These are phyloP conservation scores for Scedosporium aurantiacum DNA, from an alignment of 2,329 filamentous ascomycete genomes.

Conservation along the genomic window DNA sequence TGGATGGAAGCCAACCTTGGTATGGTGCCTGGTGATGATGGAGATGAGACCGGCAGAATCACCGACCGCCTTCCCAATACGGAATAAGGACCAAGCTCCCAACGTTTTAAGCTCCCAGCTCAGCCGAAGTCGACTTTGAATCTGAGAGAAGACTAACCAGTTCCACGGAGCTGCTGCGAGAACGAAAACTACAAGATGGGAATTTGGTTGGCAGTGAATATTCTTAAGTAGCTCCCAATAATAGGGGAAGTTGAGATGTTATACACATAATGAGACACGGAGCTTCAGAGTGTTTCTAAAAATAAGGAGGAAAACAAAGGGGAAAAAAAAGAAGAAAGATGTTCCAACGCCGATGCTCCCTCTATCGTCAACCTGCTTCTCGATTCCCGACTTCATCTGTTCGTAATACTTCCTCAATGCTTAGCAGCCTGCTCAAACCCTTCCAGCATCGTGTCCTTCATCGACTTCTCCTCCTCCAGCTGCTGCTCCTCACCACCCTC, in stretches of 20 bases:
- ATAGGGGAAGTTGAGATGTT: constrained; percentile 6
- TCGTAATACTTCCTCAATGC: constrained; percentile 9
- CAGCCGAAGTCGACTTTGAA: too few relatives aligned
- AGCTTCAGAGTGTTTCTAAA: not conserved
- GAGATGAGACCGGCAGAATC: not conserved
- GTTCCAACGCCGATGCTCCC: constrained; percentile 6
- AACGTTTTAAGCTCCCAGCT: not conserved
- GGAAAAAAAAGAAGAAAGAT: constrained; percentile 8
- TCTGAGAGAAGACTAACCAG: not conserved
- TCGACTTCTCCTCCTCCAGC: constrained; percentile 12
- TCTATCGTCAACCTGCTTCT: not conserved
- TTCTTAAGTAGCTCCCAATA: not conserved
- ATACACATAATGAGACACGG: constrained; percentile 2
- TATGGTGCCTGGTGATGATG: not conserved
- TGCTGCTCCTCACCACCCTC: constrained; percentile 12
- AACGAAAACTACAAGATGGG: not conserved
- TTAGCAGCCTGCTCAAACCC: constrained; percentile 24
- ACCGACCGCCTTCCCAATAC: not conserved
- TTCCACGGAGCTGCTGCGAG: not conserved
- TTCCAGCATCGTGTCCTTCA: constrained; percentile 30
- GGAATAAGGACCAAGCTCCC: not conserved
- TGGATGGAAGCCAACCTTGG: not conserved
- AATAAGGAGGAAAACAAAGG: constrained; percentile 1
- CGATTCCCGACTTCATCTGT: not conserved
- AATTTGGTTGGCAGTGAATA: not conserved